Base-by-base conservation (phyloP, 2,329 filamentous ascomycete genomes). In the Parafenestella ontariensis region DNA sequence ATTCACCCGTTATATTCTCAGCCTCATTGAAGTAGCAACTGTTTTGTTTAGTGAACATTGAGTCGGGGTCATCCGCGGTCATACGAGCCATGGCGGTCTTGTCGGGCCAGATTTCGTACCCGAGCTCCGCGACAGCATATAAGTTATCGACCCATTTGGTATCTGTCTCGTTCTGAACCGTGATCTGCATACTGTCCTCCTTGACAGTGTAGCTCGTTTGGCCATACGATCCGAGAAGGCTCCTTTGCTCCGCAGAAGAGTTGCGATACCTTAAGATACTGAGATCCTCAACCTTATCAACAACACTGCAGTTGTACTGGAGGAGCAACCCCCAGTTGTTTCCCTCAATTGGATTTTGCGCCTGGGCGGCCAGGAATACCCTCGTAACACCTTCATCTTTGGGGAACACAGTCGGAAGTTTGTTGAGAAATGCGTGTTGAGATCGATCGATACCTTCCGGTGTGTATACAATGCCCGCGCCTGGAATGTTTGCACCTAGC, bases 281-380 rank as follows among this genome's bases (percentile, higher is more conserved):
- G 17, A 53, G 21, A 18, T 53, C 50, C 1, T 29, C n/a, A 5
- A 31, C 10, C 13, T 44, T 29, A 5, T 48, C 40, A n/a, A 53
- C 31, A 13, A 53, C 40, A 15, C 31, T 54, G 36, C 52, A 54
- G 21, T 54, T 46, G 28, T 50, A 54, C 17, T 54, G 52, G 26
- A 54, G 9, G 13, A 54, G 37, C 23, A 54, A 28, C 9, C 46
- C 52, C 52, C 52, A 54, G n/a, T 20, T 23, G 1, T 23, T 46
- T 8, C 46, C 46, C n/a, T 54, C 52, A n/a, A 54, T 50, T n/a
- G 52, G 52, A 15, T 20, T 46, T 5, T 46, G 36, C 9, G 41
- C 42, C 28, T 50, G 52, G 6, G 52, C 33, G 6, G 46, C 40
- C 15, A 54, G 24, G 31, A 54, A 54, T 0, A 47, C n/a, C 17